These are phyloP conservation scores for Acrocalymma vagum DNA, from an alignment of 2,329 filamentous ascomycete species.

Conservation along the genomic window DNA sequence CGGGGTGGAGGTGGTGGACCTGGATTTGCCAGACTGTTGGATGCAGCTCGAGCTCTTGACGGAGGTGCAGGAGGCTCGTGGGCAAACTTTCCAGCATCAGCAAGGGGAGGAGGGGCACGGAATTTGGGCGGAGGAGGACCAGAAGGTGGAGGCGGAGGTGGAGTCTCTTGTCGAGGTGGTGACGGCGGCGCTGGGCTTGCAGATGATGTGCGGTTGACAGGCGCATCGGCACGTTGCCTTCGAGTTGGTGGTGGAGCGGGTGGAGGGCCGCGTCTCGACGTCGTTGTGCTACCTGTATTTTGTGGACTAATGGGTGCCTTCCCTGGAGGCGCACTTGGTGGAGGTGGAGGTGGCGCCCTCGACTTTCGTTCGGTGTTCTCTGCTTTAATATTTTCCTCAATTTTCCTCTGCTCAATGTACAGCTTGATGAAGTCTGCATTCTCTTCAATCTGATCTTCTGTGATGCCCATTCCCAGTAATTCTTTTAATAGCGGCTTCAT, in stretches of 20 bases:
- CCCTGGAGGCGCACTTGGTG: constrained; percentile 55
- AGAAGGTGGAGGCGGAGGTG: constrained; percentile 73
- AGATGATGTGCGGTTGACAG: constrained; percentile 51
- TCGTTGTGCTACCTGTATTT: constrained; percentile 60
- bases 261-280: constrained; percentile 67
- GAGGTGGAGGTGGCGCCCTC: constrained; percentile 70
- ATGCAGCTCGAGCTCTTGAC: constrained; percentile 59
- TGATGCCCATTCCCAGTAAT: constrained; percentile 71
- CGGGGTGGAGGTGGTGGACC: constrained; percentile 72
- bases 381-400: constrained; percentile 55
- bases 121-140: constrained; percentile 72
- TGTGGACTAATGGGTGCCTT: constrained; percentile 66
- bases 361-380: constrained; percentile 59
- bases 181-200: constrained; percentile 67
- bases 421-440: constrained; percentile 74
- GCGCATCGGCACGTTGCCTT: constrained; percentile 52
- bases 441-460: constrained; percentile 72
- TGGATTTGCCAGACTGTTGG: constrained; percentile 58
- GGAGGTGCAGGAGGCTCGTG: constrained; percentile 57
- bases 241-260: constrained; percentile 66
- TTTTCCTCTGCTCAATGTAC: constrained; percentile 71
- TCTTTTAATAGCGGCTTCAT: constrained; percentile 70
- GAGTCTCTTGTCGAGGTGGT: constrained; percentile 75
- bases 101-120: constrained; percentile 84
- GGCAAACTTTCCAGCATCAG: constrained; percentile 89